A percentile compares a stretch with the other conserved stretches of the same genome.
phyloP scores from a whole-genome alignment of 2,329 filamentous ascomycete genomes.

The Talaromyces sp. region DNA sequence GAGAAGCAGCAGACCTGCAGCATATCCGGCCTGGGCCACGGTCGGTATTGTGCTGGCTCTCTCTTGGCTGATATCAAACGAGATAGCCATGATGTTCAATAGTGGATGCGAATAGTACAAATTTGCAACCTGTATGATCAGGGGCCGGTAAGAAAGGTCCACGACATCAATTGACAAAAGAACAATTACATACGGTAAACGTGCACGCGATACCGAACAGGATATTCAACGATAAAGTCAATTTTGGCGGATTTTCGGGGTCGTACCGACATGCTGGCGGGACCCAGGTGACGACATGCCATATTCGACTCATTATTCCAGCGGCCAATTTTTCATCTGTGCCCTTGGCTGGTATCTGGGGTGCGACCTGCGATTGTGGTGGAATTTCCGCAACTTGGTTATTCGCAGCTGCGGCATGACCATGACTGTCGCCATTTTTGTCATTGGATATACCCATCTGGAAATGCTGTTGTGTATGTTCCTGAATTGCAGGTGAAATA shows the following conservation, averaged over 20 bases:
- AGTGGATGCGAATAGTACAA: constrained; percentile 79
- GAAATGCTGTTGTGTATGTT: neutral
- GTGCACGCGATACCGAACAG: constrained; percentile 55
- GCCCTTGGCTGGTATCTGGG: neutral
- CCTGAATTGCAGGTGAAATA: neutral
- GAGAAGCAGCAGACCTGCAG: constrained; percentile 64
- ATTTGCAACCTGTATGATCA: constrained; percentile 58
- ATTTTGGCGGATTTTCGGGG: constrained; percentile 58
- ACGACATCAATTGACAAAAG: neutral
- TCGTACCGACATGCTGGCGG: constrained; percentile 65
- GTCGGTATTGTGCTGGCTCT: constrained; percentile 64
- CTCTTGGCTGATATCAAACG: constrained; percentile 66
- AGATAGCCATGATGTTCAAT: constrained; percentile 64
- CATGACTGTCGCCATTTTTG: neutral
- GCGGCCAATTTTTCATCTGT: neutral
- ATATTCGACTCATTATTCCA: constrained; percentile 1
- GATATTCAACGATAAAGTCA: constrained; percentile 63
- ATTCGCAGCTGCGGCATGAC: neutral
- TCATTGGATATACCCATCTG: neutral
- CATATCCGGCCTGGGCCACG: constrained; percentile 73
- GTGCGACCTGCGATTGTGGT: neutral
- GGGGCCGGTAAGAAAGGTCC: neutral
- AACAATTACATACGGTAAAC: constrained; percentile 16
- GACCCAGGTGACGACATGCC: constrained; percentile 47
- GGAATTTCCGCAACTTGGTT: neutral